These are phyloP conservation scores for Hypoxylon intermedium DNA, from an alignment of 495 filamentous ascomycete species.

Conservation along the genomic window DNA sequence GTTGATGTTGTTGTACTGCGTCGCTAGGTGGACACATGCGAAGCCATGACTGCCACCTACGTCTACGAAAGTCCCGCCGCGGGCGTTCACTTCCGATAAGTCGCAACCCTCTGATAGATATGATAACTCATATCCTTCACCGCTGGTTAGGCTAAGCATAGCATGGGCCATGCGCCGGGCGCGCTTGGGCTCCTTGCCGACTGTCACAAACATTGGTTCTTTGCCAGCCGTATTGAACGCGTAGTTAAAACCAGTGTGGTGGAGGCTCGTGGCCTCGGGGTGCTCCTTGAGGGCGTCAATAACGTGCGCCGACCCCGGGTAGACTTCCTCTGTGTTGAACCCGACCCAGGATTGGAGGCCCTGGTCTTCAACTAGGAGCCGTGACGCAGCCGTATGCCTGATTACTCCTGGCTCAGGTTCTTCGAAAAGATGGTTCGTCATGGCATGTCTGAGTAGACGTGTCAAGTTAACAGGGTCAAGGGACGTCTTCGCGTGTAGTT, in stretches of 20 bases:
- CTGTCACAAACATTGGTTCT: constrained; percentile 59
- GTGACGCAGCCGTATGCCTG: constrained; percentile 60
- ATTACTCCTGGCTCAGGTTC: constrained; percentile 59
- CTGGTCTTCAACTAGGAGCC: constrained; percentile 52
- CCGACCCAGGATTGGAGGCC: constrained; percentile 58
- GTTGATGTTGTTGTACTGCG: constrained; percentile 52
- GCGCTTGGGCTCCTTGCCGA: constrained; percentile 53
- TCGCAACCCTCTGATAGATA: constrained; percentile 54
- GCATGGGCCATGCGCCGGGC: constrained; percentile 59
- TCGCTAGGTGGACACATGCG: constrained; percentile 57
- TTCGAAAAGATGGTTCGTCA: constrained; percentile 63
- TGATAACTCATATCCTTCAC: constrained; percentile 57
- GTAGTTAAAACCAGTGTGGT: constrained; percentile 56
- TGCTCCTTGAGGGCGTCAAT: constrained; percentile 45
- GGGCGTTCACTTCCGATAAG: constrained; percentile 48
- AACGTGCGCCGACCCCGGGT: constrained; percentile 53
- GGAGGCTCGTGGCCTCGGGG: constrained; percentile 51
- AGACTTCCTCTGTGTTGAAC: constrained; percentile 60
- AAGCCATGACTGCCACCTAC: constrained; percentile 64
- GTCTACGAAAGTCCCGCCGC: constrained; percentile 58
- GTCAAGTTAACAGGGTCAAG: constrained; percentile 56
- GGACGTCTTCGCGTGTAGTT: constrained; percentile 50
- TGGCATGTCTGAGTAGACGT: constrained; percentile 62
- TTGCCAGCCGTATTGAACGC: constrained; percentile 55
- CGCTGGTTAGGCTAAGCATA: constrained; percentile 58